phyloP scores from a whole-genome alignment of 306 rosid species.

The Dalbergia cultrata region DNA sequence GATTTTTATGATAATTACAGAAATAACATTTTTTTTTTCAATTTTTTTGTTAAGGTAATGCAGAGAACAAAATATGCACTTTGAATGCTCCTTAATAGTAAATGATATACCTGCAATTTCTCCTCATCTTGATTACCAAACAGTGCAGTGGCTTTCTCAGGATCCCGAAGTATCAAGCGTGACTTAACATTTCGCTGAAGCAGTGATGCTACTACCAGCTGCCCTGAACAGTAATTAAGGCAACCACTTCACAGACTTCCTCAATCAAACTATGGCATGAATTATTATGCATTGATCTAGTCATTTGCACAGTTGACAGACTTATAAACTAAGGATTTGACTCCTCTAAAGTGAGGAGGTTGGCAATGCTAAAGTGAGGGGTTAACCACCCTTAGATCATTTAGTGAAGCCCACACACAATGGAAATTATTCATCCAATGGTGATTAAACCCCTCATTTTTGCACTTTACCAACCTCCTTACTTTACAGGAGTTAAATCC shows the following conservation, averaged over 20 bases:
- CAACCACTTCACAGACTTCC: conserved; percentile 41
- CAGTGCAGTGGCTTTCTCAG: conserved; percentile 73
- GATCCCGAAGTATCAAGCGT: conserved; percentile 77
- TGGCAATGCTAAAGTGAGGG: no score
- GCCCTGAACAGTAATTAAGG: conserved; percentile 68
- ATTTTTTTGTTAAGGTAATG: neutral
- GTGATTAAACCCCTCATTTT: no score
- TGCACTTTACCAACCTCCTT: no score
- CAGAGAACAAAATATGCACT: neutral
- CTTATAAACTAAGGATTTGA: neutral
- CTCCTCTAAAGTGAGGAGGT: no score
- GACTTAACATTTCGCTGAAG: conserved; percentile 75
- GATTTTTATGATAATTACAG: neutral
- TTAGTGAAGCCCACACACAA: no score
- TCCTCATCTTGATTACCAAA: conserved; percentile 83
- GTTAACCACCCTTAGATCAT: no score
- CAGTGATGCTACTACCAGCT: conserved; percentile 87
- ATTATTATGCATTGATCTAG: neutral
- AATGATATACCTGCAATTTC: conserved; percentile 64
- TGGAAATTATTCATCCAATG: no score
- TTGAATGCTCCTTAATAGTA: neutral
- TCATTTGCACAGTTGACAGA: conserved; percentile 31
- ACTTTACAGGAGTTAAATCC: no score
- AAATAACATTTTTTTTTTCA: neutral
- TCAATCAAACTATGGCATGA: conserved; percentile 35